phyloP scores from a whole-genome alignment of 495 filamentous ascomycete species.

The Lentithecium fluviatile region DNA sequence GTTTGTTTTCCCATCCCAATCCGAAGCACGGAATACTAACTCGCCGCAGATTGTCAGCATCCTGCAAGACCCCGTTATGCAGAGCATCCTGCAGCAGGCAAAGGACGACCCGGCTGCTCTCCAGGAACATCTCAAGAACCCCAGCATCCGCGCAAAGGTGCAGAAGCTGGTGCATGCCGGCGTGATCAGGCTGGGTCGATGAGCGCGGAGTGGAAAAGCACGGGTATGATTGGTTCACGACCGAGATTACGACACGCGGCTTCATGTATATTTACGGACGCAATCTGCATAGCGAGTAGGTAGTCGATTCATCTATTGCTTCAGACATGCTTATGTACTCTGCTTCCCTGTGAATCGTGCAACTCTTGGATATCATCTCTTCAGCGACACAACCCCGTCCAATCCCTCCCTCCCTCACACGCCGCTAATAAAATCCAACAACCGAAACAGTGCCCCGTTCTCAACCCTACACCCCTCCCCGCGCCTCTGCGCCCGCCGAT shows the following conservation, averaged over 20 bases:
- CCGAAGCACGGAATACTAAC: background rate
- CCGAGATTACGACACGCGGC: background rate
- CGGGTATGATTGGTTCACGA: background rate
- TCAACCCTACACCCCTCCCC: slow-evolving; percentile 35
- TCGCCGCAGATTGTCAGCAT: slow-evolving; percentile 73
- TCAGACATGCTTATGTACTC: background rate
- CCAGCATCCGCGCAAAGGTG: slow-evolving; percentile 76
- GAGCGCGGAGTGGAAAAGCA: background rate
- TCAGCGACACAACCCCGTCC: no score
- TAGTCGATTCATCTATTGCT: background rate
- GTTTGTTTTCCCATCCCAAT: slow-evolving; percentile 51
- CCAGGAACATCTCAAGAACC: slow-evolving; percentile 95
- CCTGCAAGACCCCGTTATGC: slow-evolving; percentile 94
- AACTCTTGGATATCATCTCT: no score
- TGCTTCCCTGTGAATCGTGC: no score
- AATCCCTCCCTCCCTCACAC: slow-evolving; percentile 2
- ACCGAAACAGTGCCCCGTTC: slow-evolving; percentile 27
- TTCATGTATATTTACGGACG: background rate
- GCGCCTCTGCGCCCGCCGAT: slow-evolving; percentile 18
- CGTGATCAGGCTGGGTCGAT: slow-evolving; percentile 79
- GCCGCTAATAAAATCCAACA: slow-evolving; percentile 35
- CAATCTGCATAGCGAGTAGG: slow-evolving; percentile 1
- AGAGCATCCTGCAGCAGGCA: slow-evolving; percentile 93
- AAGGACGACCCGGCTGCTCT: slow-evolving; percentile 89
- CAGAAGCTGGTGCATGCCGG: slow-evolving; percentile 90